Base-by-base conservation (phyloP, 805 yeast species). In the Nakazawaea wickerhamii region DNA sequence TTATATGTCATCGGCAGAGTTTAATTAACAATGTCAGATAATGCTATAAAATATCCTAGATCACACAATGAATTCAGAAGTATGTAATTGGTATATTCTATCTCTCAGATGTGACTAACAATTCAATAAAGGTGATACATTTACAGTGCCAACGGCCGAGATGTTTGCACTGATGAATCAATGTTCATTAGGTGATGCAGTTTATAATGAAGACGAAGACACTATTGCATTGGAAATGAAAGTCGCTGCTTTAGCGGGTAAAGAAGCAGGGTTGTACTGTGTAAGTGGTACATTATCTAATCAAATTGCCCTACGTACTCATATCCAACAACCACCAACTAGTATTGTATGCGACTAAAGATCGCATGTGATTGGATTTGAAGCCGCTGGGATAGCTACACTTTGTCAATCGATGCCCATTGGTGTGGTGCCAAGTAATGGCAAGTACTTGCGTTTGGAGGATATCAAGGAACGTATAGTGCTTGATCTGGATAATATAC, bases 381-480 rank as follows among this genome's bases (percentile, higher is more conserved):
- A 90, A 64, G 95, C 96, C 18, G 96, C 90, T 20, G 98, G 97
- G 2, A 62, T 91, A 38, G 95, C 96, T 5, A 77, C 86, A 37
- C 68, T 90, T 46, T 85, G 95, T 13, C 95, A 84, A 61, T 95
- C 96, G 2, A 84, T 90, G 93, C 95, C 87, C 5, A 75, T 76
- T 6, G 86, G 96, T 1, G 88, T 89, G 8, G 66, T 60, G 19
- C 96, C 98, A 2, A 55, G 72, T 10, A 89, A 89, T 55, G 93
- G 93, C 10, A 53, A 69, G 39, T 79, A 87, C 57, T 53, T 90
- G 57, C 88, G 96, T 2, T 58, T 88, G 43, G 93, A 86, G 48
- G 97, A 90, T 54, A 74, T 90, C 44, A 60, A 72, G 47, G 70
- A 70, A 13, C 65, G 74, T 48, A 74, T 71, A 50, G 67, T 76